Evolutionary conservation across 2,329 filamentous ascomycete genomes (phyloP).

Genomic region (Pseudogymnoascus sp.): DNA sequence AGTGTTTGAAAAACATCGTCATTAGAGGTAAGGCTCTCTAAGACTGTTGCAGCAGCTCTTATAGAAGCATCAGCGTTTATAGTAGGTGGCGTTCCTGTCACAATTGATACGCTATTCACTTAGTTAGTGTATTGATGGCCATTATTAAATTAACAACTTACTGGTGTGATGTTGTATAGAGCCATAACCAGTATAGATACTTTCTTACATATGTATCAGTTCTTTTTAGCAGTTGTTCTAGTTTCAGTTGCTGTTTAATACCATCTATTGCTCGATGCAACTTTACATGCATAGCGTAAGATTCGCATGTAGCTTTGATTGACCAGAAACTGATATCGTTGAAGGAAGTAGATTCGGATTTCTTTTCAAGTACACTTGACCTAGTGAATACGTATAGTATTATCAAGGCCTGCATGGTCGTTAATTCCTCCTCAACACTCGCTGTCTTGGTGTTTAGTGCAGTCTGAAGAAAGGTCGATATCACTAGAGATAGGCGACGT

Average conservation of each 20-base stretch:
- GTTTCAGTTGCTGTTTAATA: not conserved
- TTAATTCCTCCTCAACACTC: constrained; percentile 2
- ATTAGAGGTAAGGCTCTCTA: not conserved
- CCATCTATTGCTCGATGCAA: constrained; percentile 10
- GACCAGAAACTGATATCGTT: constrained; percentile 4
- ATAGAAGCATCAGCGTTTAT: constrained; percentile 11
- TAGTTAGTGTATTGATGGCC: not conserved
- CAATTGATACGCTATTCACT: constrained; percentile 6
- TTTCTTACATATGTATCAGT: constrained; percentile 1
- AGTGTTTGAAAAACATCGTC: not conserved
- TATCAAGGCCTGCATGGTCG: constrained; percentile 10
- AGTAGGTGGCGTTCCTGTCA: constrained; percentile 11
- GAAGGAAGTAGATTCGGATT: not conserved
- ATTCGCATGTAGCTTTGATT: constrained; percentile 11
- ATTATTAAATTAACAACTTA: not conserved
- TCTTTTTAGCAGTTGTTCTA: not conserved
- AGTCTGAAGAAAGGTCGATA: constrained; percentile 8
- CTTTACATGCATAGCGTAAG: constrained; percentile 9
- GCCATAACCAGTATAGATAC: constrained; percentile 13
- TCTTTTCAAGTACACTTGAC: not conserved
- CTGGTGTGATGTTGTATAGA: constrained; percentile 13
- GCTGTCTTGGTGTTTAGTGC: not conserved
- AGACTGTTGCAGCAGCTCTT: constrained; percentile 7
- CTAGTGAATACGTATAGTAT: constrained; percentile 12
- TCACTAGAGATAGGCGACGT: constrained; percentile 3